These are phyloP conservation scores for Lineolata rhizophorae DNA, from an alignment of 495 filamentous ascomycete genomes.

Conservation along the genomic window DNA sequence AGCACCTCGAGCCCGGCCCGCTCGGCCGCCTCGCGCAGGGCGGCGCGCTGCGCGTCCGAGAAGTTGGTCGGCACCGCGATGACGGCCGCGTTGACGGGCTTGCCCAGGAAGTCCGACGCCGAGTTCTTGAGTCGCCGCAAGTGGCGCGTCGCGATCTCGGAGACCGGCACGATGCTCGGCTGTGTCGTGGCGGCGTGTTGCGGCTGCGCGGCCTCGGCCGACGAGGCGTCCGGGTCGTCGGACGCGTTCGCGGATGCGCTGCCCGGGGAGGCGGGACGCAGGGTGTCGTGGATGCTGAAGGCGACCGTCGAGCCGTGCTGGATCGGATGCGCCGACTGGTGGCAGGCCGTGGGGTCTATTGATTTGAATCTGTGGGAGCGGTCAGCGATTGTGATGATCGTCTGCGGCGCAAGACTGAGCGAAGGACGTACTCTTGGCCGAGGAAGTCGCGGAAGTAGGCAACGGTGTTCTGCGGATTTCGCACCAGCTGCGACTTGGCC, in stretches of 20 bases:
- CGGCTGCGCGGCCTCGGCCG: conserved; percentile 37
- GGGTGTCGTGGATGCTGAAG: conserved; percentile 69
- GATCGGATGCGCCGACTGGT: conserved; percentile 77
- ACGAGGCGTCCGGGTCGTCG: too few relatives aligned
- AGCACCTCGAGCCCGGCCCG: conserved; percentile 72
- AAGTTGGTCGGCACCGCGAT: conserved; percentile 90
- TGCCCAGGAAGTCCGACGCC: conserved; percentile 78
- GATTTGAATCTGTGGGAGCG: conserved; percentile 71
- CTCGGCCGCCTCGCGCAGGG: conserved; percentile 54
- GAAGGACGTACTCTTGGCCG: conserved; percentile 54
- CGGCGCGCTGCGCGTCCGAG: conserved; percentile 60
- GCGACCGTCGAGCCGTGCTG: conserved; percentile 50
- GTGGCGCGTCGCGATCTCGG: conserved; percentile 73
- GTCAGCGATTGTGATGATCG: neutral
- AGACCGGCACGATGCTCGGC: conserved; percentile 46
- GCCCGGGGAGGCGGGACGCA: too few relatives aligned
- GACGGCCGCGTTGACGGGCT: conserved; percentile 77
- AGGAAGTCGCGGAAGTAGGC: conserved; percentile 92
- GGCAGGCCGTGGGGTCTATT: conserved; percentile 88
- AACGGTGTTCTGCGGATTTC: conserved; percentile 80
- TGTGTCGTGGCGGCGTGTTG: too few relatives aligned
- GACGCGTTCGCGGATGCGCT: too few relatives aligned
- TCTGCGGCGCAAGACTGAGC: neutral
- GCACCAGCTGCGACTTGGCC: conserved; percentile 77
- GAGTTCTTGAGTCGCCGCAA: conserved; percentile 60